phyloP scores from a whole-genome alignment of 345 rosid genomes.

The Eucalyptus microcorys region DNA sequence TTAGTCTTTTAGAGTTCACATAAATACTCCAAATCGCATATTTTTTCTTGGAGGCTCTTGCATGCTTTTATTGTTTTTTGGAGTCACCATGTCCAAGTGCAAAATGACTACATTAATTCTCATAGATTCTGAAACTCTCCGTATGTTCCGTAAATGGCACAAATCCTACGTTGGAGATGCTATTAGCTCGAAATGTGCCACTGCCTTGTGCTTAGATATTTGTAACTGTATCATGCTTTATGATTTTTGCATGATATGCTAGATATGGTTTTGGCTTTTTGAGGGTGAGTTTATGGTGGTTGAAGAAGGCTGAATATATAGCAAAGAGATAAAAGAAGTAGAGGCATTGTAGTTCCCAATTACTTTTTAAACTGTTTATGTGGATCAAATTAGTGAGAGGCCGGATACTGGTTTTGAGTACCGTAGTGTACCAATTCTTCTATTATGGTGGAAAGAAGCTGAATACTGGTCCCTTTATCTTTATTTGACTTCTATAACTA shows the following conservation, averaged over 20 bases:
- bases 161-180: not conserved
- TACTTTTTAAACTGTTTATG: not conserved
- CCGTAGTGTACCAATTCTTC: not conserved
- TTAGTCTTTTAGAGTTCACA: not conserved
- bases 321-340: not conserved
- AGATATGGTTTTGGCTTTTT: not conserved
- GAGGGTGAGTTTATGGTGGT: not conserved
- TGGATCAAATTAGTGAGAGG: not conserved
- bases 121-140: not conserved
- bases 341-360: not conserved
- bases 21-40: not conserved
- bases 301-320: not conserved
- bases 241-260: not conserved
- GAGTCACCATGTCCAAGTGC: not conserved
- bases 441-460: not conserved
- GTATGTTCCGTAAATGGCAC: not conserved
- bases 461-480: not conserved
- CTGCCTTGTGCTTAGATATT: not conserved
- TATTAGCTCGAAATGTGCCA: not conserved
- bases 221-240: not conserved
- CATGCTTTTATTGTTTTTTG: not conserved
- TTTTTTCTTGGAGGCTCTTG: not conserved
- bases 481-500: not conserved
- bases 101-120: not conserved
- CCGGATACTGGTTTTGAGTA: not conserved